These are phyloP conservation scores for Coemansia sp. DNA, from an alignment of 192 early-diverging fungal species.

Conservation along the genomic window DNA sequence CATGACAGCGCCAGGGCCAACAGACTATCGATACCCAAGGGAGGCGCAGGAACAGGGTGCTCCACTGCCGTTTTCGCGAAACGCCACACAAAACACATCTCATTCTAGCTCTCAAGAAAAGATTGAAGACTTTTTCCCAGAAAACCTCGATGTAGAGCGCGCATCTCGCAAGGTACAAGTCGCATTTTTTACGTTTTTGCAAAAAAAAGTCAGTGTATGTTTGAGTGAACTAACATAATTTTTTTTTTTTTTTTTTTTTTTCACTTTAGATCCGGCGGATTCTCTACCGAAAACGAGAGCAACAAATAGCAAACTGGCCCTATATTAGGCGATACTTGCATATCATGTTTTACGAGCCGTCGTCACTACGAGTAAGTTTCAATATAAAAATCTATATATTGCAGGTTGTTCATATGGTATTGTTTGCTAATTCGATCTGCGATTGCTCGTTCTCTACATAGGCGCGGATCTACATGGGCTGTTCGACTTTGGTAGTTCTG, in stretches of 20 bases:
- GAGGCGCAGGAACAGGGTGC: slow-evolving; percentile 1
- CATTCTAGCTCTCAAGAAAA: slow-evolving; percentile 7
- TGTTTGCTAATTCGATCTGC: neutral
- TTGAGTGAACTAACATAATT: neutral
- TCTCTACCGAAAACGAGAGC: slow-evolving; percentile 36
- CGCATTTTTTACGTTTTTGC: no score
- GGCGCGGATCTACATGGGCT: slow-evolving; percentile 45
- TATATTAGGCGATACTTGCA: slow-evolving; percentile 32
- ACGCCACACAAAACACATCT: slow-evolving; percentile 4
- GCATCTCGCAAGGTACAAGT: slow-evolving; percentile 29
- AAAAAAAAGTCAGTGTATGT: neutral
- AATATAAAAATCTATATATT: neutral
- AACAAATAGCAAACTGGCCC: slow-evolving; percentile 36
- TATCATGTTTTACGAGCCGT: slow-evolving; percentile 49
- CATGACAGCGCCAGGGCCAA: neutral
- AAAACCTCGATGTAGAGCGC: slow-evolving; percentile 29
- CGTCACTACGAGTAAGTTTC: slow-evolving; percentile 37
- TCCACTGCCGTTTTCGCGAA: neutral
- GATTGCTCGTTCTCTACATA: neutral
- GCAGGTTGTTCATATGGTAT: neutral
- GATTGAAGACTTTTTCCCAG: slow-evolving; percentile 38
- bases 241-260: no score
- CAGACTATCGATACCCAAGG: neutral
- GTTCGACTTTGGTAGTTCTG: slow-evolving; percentile 45
- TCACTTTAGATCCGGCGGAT: slow-evolving; percentile 53